A percentile compares a stretch with the other conserved stretches of the same genome.
Evolutionary conservation across 1,284 basidiomycete species (phyloP).

Genomic region (Puccinia polysora): DNA sequence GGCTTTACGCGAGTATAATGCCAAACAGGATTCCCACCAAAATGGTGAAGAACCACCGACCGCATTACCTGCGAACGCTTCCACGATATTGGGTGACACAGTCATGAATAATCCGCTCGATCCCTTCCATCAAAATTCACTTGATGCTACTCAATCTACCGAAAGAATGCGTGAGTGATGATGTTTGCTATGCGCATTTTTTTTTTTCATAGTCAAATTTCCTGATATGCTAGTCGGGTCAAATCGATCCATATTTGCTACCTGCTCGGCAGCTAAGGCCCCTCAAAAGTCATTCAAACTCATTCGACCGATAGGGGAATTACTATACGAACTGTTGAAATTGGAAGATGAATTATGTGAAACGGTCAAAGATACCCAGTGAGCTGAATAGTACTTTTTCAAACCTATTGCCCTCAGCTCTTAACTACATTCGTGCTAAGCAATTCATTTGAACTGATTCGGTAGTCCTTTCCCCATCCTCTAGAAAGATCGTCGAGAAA

Average conservation of each 20-base stretch:
- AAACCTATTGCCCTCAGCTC: not conserved
- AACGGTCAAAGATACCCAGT: slow-evolving; percentile 39
- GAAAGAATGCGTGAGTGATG: slow-evolving; percentile 18
- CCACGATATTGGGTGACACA: slow-evolving; percentile 32
- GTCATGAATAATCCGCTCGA: slow-evolving; percentile 3
- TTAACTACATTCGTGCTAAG: not conserved
- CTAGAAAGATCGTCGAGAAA: slow-evolving; percentile 39
- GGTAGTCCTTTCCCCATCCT: not conserved
- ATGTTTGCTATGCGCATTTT: not conserved
- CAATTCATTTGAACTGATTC: not conserved
- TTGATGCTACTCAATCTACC: not conserved
- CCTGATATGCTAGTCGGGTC: not conserved
- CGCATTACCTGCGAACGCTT: slow-evolving; percentile 30
- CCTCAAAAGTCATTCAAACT: slow-evolving; percentile 31
- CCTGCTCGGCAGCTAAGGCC: slow-evolving; percentile 22
- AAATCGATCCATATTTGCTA: not conserved
- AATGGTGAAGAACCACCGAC: not conserved
- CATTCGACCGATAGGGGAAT: slow-evolving; percentile 11
- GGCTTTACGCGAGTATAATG: not conserved
- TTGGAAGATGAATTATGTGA: slow-evolving; percentile 37
- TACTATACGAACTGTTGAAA: slow-evolving; percentile 36
- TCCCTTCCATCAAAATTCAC: not conserved
- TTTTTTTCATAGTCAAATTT: not conserved
- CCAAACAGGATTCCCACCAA: not conserved
- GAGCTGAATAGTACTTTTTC: not conserved